Percentiles rank a stretch among this genome's conserved stretches.
Conservation (phyloP, 139 green algal genomes). For the Asterochloris erici region DNA sequence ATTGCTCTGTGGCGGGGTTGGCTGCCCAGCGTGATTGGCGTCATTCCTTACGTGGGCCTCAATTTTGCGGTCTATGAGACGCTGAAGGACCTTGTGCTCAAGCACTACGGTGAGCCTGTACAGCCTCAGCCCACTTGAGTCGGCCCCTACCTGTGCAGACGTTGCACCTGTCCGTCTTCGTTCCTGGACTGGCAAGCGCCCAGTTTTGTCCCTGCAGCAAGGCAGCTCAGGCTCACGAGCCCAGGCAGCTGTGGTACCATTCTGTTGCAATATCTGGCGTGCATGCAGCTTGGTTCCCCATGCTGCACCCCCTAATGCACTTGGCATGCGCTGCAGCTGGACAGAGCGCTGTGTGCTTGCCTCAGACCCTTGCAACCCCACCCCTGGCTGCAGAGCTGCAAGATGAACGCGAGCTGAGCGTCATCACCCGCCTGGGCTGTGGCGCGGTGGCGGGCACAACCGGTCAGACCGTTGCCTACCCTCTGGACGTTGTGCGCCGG, state of each 20-base stretch:
- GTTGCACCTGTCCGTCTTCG: too few species aligned
- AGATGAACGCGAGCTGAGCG: slow-evolving; percentile 80
- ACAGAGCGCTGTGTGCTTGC: too few species aligned
- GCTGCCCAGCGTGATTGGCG: slow-evolving; percentile 95
- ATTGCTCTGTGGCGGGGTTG: slow-evolving; percentile 94
- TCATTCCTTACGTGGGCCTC: slow-evolving; percentile 96
- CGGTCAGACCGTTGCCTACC: slow-evolving; percentile 97
- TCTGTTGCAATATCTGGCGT: too few species aligned
- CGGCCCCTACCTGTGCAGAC: too few species aligned
- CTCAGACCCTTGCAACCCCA: too few species aligned
- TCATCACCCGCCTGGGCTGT: slow-evolving; percentile 79
- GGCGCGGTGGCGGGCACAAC: slow-evolving; percentile 88
- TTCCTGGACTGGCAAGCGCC: too few species aligned
- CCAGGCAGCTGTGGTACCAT: too few species aligned
- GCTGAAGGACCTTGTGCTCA: slow-evolving; percentile 77
- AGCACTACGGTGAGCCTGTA: slow-evolving; percentile 57
- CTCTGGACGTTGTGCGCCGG: slow-evolving; percentile 93
- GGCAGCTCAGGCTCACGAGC: too few species aligned
- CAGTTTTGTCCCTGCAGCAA: too few species aligned
- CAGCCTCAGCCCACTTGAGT: not conserved
- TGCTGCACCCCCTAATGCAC: too few species aligned
- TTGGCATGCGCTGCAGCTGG: too few species aligned
- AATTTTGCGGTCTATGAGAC: slow-evolving; percentile 99
- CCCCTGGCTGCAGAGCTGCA: slow-evolving; percentile 30
- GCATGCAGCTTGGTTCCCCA: too few species aligned